Evolutionary conservation across 2,329 filamentous ascomycete species (phyloP).

Genomic region (Aureobasidium sp.): DNA sequence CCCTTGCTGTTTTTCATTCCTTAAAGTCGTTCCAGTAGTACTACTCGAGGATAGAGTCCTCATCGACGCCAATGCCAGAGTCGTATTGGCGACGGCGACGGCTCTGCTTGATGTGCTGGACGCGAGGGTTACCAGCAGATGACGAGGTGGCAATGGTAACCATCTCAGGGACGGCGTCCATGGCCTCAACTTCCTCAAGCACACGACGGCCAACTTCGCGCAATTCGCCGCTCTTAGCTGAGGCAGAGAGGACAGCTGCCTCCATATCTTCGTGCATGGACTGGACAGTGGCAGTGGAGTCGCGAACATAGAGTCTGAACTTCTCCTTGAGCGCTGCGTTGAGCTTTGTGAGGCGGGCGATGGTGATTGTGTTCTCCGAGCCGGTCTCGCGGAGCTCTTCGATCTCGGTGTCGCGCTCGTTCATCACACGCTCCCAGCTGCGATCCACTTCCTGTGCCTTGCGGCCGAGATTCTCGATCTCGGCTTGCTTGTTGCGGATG

Average conservation of each 20-base stretch:
- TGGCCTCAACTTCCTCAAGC: slow-evolving; percentile 19
- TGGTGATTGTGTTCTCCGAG: slow-evolving; percentile 18
- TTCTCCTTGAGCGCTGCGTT: slow-evolving; percentile 23
- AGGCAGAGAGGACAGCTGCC: background rate
- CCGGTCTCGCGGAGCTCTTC: slow-evolving; percentile 26
- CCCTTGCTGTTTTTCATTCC: background rate
- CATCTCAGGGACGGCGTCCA: slow-evolving; percentile 19
- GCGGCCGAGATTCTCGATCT: slow-evolving; percentile 25
- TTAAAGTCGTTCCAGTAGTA: background rate
- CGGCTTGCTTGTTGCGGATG: slow-evolving; percentile 27
- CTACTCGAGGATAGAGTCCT: background rate
- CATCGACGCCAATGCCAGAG: slow-evolving; percentile 22
- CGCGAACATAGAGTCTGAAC: slow-evolving; percentile 29
- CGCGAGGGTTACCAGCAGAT: background rate
- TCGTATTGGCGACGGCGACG: slow-evolving; percentile 20
- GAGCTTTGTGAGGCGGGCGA: slow-evolving; percentile 21
- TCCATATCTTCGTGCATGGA: slow-evolving; percentile 18
- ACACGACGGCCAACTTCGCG: slow-evolving; percentile 2
- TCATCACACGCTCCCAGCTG: slow-evolving; percentile 33
- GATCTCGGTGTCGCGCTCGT: slow-evolving; percentile 32
- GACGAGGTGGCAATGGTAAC: background rate
- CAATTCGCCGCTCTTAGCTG: background rate
- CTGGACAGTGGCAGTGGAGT: slow-evolving; percentile 23
- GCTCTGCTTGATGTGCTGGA: slow-evolving; percentile 16
- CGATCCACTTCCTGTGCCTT: slow-evolving; percentile 31